phyloP scores from a whole-genome alignment of 2,329 filamentous ascomycete species.

The Aureobasidium sp. region DNA sequence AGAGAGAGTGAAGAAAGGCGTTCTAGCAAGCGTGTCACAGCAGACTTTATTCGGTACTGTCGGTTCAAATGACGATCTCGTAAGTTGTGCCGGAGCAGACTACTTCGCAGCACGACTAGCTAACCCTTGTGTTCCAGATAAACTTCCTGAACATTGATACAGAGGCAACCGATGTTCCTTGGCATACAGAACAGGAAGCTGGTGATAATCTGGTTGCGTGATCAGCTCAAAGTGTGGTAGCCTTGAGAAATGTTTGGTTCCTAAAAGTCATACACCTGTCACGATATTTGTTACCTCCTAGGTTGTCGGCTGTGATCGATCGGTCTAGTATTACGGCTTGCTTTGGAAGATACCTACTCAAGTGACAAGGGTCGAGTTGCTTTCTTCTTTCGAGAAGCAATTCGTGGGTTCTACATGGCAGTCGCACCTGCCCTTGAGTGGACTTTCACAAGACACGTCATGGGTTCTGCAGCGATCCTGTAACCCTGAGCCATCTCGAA shows the following conservation, averaged over 20 bases:
- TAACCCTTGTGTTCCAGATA: slow-evolving; percentile 17
- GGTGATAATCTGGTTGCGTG: not conserved
- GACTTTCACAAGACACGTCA: not conserved
- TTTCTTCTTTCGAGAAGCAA: not conserved
- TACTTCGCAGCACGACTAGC: not conserved
- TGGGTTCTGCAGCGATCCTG: not conserved
- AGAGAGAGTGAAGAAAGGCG: slow-evolving; percentile 71
- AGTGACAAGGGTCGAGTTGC: not conserved
- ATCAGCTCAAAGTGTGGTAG: not conserved
- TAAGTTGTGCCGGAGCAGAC: slow-evolving; percentile 37
- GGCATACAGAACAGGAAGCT: slow-evolving; percentile 3
- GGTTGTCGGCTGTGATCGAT: not conserved
- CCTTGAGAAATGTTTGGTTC: not conserved
- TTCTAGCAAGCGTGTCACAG: slow-evolving; percentile 72
- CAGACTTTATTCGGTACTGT: slow-evolving; percentile 66
- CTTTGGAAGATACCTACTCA: not conserved
- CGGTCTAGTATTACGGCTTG: not conserved
- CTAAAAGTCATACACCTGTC: not conserved
- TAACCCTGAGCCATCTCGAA: not conserved
- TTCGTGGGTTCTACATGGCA: not conserved
- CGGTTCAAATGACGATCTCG: slow-evolving; percentile 61
- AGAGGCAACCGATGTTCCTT: slow-evolving; percentile 16
- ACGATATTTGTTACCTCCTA: not conserved
- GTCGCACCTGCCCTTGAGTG: not conserved
- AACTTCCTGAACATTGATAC: slow-evolving; percentile 20